These are phyloP conservation scores for Botryotinia narcissicola DNA, from an alignment of 2,329 filamentous ascomycete genomes.

Conservation along the genomic window DNA sequence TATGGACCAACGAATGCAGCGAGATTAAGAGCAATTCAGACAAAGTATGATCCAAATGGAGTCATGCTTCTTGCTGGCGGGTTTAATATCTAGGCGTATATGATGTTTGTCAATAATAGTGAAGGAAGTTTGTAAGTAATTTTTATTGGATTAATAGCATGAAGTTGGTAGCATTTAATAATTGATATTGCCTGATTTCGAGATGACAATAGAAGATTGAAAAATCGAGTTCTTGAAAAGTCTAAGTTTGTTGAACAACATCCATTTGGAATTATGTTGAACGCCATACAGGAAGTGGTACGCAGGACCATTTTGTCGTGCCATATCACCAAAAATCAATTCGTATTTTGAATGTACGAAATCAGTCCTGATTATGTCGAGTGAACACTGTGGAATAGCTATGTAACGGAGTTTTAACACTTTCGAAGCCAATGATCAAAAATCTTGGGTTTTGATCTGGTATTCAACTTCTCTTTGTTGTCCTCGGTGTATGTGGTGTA, in stretches of 20 bases:
- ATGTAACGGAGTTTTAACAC: background rate
- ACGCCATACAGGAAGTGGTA: background rate
- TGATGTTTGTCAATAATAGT: background rate
- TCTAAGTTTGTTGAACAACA: background rate
- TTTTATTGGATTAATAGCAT: background rate
- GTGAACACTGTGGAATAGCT: background rate
- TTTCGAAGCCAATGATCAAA: background rate
- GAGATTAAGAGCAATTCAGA: constrained; percentile 29
- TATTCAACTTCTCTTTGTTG: background rate
- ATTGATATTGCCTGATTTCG: background rate
- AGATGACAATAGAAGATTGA: background rate
- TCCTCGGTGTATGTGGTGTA: background rate
- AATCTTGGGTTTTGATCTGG: background rate
- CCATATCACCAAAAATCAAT: background rate
- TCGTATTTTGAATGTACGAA: background rate
- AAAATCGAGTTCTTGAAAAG: background rate
- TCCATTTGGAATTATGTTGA: background rate
- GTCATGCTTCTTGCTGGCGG: constrained; percentile 34
- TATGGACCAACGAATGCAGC: constrained; percentile 40
- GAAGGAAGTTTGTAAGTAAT: background rate
- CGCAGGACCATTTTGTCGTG: background rate
- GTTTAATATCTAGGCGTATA: constrained; percentile 19
- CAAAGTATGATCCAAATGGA: constrained; percentile 31
- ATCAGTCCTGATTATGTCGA: background rate
- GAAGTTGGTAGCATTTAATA: background rate